Evolutionary conservation across 371 early-diverging fungal genomes (phyloP).

Genomic region (Dichotomocladium elegans): DNA sequence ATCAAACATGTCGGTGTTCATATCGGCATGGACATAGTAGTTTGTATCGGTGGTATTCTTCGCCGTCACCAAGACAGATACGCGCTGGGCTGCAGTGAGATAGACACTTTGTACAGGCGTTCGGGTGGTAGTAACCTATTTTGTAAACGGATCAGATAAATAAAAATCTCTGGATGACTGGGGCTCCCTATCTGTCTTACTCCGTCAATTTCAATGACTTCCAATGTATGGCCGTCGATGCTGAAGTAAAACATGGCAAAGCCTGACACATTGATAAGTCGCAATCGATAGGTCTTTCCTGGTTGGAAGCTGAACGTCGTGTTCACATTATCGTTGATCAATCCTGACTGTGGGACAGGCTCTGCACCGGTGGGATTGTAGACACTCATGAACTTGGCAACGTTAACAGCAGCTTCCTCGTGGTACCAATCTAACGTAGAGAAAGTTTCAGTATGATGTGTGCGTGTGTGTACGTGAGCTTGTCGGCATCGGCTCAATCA

Average conservation of each 20-base stretch:
- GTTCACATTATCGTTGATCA: conserved; percentile 46
- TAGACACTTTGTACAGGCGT: conserved; percentile 51
- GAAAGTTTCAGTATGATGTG: not conserved
- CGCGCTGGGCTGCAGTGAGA: conserved; percentile 67
- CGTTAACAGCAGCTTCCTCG: conserved; percentile 34
- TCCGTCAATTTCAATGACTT: conserved; percentile 83
- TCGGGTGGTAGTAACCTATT: conserved; percentile 49
- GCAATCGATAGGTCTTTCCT: conserved; percentile 82
- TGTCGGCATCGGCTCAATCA: no score
- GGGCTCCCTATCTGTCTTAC: conserved; percentile 11
- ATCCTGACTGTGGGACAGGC: conserved; percentile 62
- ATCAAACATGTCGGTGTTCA: conserved; percentile 79
- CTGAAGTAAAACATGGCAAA: conserved; percentile 73
- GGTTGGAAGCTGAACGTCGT: conserved; percentile 52
- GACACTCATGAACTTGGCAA: conserved; percentile 46
- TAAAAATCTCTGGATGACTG: not conserved
- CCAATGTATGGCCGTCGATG: conserved; percentile 75
- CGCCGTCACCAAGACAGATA: conserved; percentile 71
- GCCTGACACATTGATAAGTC: conserved; percentile 75
- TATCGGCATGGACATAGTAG: conserved; percentile 70
- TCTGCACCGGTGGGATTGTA: conserved; percentile 66
- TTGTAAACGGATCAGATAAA: not conserved
- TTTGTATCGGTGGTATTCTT: conserved; percentile 59
- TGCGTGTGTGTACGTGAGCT: not conserved
- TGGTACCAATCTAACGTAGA: conserved; percentile 62